Conservation (phyloP, 164 flowering plant genomes). For the Berberis vulgaris region DNA sequence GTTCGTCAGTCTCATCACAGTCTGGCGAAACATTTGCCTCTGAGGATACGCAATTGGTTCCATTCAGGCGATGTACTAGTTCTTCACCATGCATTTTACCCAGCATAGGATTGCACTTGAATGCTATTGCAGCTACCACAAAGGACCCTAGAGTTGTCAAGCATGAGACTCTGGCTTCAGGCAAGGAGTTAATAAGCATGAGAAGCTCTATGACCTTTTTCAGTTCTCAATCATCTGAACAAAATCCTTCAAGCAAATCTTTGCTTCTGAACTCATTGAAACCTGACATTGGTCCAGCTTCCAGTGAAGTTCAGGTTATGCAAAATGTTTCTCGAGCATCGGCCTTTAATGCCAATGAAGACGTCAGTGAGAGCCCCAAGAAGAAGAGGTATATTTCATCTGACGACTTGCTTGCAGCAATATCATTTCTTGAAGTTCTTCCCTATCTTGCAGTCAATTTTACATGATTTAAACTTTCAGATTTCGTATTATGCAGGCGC, state of each 20-base stretch:
- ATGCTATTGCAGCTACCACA: slow-evolving; percentile 59
- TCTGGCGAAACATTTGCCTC: slow-evolving; percentile 31
- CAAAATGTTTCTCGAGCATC: slow-evolving; percentile 46
- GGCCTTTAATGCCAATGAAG: slow-evolving; percentile 32
- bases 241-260: slow-evolving; percentile 25
- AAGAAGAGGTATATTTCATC: slow-evolving; percentile 56
- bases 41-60: slow-evolving; percentile 31
- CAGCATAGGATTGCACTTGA: slow-evolving; percentile 92
- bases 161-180: slow-evolving; percentile 34
- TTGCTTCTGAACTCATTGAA: slow-evolving; percentile 24
- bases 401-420: neutral
- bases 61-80: slow-evolving; percentile 27
- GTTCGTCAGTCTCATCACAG: slow-evolving; percentile 24
- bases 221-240: slow-evolving; percentile 22
- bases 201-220: slow-evolving; percentile 29
- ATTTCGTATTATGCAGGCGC: slow-evolving; percentile 42
- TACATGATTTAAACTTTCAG: neutral
- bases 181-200: slow-evolving; percentile 27
- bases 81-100: slow-evolving; percentile 52
- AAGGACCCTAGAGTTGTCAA: slow-evolving; percentile 36
- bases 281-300: slow-evolving; percentile 26
- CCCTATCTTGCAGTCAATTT: slow-evolving; percentile 1
- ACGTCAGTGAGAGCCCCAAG: slow-evolving; percentile 55
- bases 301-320: slow-evolving; percentile 20
- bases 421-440: slow-evolving; percentile 1